These are phyloP conservation scores for Lactarius psammicola DNA, from an alignment of 768 basidiomycete genomes.

Conservation along the genomic window DNA sequence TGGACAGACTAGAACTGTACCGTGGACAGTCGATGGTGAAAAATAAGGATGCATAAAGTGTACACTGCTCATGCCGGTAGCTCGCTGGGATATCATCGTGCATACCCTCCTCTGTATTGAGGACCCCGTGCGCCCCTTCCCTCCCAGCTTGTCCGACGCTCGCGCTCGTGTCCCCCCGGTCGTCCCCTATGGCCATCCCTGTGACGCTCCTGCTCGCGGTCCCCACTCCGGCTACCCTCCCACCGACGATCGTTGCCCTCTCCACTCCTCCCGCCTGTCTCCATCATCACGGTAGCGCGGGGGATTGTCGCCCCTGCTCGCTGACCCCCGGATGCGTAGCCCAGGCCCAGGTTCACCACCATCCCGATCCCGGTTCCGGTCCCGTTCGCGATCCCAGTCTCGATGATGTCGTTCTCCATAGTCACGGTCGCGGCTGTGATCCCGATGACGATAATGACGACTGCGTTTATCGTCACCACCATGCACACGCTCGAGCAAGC, in stretches of 20 bases:
- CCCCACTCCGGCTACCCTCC: conserved; percentile 21
- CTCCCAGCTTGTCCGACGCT: conserved; percentile 19
- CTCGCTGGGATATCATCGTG: conserved; percentile 27
- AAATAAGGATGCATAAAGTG: background rate
- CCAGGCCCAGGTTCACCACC: background rate
- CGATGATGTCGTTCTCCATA: conserved; percentile 30
- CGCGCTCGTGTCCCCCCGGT: background rate
- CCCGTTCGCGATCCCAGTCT: conserved; percentile 26
- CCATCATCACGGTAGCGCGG: conserved; percentile 11
- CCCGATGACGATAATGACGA: background rate
- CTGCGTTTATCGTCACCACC: background rate
- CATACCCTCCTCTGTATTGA: conserved; percentile 37
- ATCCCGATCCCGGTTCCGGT: conserved; percentile 26
- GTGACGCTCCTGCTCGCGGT: conserved; percentile 23
- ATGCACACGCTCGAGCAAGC: conserved; percentile 18
- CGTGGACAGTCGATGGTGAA: background rate
- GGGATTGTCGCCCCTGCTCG: background rate
- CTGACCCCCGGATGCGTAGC: conserved; percentile 15
- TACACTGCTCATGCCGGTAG: background rate
- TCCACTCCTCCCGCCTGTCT: conserved; percentile 19
- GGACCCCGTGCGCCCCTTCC: conserved; percentile 32
- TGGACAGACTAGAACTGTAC: background rate
- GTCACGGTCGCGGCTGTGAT: conserved; percentile 1
- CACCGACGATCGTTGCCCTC: conserved; percentile 16
- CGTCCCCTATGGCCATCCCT: background rate